Percentiles rank a stretch among this genome's conserved stretches.
These are phyloP conservation scores for Schwanniomyces polymorphus DNA, from an alignment of 805 yeast species.

Conservation along the genomic window DNA sequence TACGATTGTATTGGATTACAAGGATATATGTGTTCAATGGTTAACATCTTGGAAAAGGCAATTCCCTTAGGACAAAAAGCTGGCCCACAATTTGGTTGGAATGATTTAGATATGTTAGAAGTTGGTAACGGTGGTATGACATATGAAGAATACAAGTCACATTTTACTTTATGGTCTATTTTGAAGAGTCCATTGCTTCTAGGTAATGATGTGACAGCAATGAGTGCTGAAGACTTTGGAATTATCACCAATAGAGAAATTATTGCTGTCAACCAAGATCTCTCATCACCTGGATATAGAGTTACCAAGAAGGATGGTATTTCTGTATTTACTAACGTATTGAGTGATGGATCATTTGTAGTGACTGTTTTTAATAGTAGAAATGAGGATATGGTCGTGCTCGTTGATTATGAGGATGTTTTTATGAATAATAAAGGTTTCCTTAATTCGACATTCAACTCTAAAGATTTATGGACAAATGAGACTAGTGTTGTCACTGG, in stretches of 20 bases:
- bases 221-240: slow-evolving; percentile 15
- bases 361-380: slow-evolving; percentile 8
- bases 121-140: slow-evolving; percentile 27
- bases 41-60: slow-evolving; percentile 23
- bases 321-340: slow-evolving; percentile 2
- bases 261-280: slow-evolving; percentile 23
- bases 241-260: slow-evolving; percentile 12
- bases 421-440: slow-evolving; percentile 1
- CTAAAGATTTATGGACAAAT: slow-evolving; percentile 8
- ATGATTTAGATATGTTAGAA: slow-evolving; percentile 27
- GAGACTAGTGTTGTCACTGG: slow-evolving; percentile 3
- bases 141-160: slow-evolving; percentile 24
- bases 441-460: background rate
- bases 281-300: slow-evolving; percentile 6
- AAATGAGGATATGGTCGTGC: background rate
- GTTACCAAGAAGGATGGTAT: slow-evolving; percentile 6
- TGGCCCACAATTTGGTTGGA: slow-evolving; percentile 17
- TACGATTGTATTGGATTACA: slow-evolving; percentile 19
- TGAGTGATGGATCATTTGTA: slow-evolving; percentile 3
- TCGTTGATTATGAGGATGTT: slow-evolving; percentile 4
- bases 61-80: slow-evolving; percentile 23
- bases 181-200: slow-evolving; percentile 26
- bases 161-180: slow-evolving; percentile 29
- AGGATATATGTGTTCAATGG: slow-evolving; percentile 22
- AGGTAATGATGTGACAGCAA: slow-evolving; percentile 21